Evolutionary conservation across 495 filamentous ascomycete genomes (phyloP), one percentile per base, ranked within the genome.

Genomic region (Halenospora varia): DNA sequence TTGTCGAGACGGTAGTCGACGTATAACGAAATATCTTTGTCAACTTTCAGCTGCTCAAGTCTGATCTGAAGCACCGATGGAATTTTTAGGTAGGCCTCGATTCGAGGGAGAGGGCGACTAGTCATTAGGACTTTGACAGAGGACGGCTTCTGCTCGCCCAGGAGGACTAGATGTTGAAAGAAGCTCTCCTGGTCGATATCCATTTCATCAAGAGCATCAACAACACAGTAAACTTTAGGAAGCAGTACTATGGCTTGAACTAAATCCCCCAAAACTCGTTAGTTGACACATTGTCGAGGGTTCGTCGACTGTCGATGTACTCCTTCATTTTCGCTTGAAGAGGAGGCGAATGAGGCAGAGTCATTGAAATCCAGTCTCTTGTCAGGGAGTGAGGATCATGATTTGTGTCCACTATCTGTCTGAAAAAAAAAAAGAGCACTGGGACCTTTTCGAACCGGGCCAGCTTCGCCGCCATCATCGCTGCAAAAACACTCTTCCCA

Each of bases 361-460:
- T n/a, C 56, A 77, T 74, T 11, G 55, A 60, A 9, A 77, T 54
- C 70, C 70, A 81, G 66, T 80, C 78, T 11, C 73, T 69, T 6
- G 75, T 42, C 39, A 76, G 53, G 0, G 68, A 66, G 4, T 63
- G 50, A 0, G 77, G 76, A 17, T 64, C 57, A 58, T 74, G 72
- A 56, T 82, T 82, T 4, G 73, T 68, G 23, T 64, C 62, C 53
- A 82, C 75, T 57, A 80, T 81, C 45, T 80, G 73, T 1, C 79
- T 72, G 60, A 80, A 80, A 66, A 84, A 84, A 65, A 84, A 81
- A 57, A 64, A 80, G 0, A 82, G 62, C 1, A 79, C 73, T 0
- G 75, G 76, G 6, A 29, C 60, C 48, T 35, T 64, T 29, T 51
- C 69, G 51, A 62, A 65, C 17, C 35, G 39, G 24, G 54, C 24